Evolutionary conservation across 345 rosid genomes (phyloP).

Genomic region (Boechera divaricarpa): DNA sequence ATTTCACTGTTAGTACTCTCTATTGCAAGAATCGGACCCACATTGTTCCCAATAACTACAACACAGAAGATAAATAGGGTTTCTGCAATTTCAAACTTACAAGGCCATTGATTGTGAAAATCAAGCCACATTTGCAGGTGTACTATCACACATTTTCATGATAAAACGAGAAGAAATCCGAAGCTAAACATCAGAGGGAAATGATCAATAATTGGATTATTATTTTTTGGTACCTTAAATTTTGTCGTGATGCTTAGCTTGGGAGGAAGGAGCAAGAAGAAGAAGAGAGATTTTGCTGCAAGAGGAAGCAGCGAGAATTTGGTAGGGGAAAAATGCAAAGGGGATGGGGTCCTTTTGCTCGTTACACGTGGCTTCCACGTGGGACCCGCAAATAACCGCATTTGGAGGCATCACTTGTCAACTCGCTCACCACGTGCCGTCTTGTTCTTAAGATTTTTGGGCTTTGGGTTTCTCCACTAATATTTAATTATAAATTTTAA

Average conservation of each 20-base stretch:
- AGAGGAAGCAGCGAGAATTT: neutral
- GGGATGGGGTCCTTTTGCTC: slow-evolving; percentile 14
- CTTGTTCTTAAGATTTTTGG: neutral
- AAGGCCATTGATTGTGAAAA: slow-evolving; percentile 5
- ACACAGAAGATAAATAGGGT: slow-evolving; percentile 1
- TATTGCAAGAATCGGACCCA: slow-evolving; percentile 9
- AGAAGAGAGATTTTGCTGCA: neutral
- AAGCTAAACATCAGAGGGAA: neutral
- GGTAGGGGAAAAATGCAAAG: slow-evolving; percentile 27
- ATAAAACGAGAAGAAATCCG: slow-evolving; percentile 10
- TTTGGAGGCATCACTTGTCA: slow-evolving; percentile 28
- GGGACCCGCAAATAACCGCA: slow-evolving; percentile 38
- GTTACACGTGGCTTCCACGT: slow-evolving; percentile 37
- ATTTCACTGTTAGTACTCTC: neutral
- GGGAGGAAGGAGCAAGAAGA: neutral
- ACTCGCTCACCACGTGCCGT: slow-evolving; percentile 17
- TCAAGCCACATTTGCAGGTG: slow-evolving; percentile 10
- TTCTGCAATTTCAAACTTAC: slow-evolving; percentile 2
- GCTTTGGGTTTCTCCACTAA: neutral
- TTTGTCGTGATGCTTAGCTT: neutral
- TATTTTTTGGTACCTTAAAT: neutral
- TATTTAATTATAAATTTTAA: too few species aligned
- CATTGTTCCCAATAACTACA: slow-evolving; percentile 3
- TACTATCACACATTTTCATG: neutral
- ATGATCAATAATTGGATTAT: neutral